Evolutionary conservation across 768 basidiomycete species (phyloP).

Genomic region (Kwoniella shandongensis): DNA sequence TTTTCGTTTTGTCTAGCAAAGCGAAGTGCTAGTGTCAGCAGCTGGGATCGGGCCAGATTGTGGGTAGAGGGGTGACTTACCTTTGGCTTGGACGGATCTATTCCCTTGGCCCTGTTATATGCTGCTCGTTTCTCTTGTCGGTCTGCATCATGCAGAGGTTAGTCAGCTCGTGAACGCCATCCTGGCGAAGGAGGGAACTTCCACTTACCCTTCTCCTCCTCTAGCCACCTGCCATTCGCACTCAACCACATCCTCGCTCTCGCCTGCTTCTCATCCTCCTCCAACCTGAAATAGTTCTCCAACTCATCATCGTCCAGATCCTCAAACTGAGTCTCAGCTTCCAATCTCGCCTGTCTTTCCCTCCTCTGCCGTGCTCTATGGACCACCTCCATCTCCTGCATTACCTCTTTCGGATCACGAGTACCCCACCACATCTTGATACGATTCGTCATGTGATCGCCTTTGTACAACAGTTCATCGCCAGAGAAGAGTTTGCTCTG

Average conservation of each 20-base stretch:
- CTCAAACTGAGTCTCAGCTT: conserved; percentile 28
- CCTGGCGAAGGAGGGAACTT: too few species aligned
- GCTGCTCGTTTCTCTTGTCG: conserved; percentile 27
- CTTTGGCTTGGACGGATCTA: conserved; percentile 40
- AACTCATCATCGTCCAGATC: conserved; percentile 49
- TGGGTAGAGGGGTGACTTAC: conserved; percentile 12
- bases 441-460: conserved; percentile 22
- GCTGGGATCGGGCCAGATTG: not conserved
- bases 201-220: conserved; percentile 41
- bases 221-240: conserved; percentile 43
- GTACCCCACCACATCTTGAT: conserved; percentile 30
- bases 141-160: conserved; percentile 6
- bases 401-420: conserved; percentile 31
- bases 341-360: conserved; percentile 28
- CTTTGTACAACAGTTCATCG: conserved; percentile 24
- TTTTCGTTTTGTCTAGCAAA: conserved; percentile 30
- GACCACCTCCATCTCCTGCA: conserved; percentile 31
- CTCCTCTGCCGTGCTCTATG: conserved; percentile 25
- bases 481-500: conserved; percentile 24
- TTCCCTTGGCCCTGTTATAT: conserved; percentile 27
- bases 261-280: conserved; percentile 36
- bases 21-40: not conserved
- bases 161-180: not conserved
- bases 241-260: conserved; percentile 46
- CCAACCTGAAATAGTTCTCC: conserved; percentile 33